Conservation (phyloP, 2,329 filamentous ascomycete species). For the Xylariales sp. region DNA sequence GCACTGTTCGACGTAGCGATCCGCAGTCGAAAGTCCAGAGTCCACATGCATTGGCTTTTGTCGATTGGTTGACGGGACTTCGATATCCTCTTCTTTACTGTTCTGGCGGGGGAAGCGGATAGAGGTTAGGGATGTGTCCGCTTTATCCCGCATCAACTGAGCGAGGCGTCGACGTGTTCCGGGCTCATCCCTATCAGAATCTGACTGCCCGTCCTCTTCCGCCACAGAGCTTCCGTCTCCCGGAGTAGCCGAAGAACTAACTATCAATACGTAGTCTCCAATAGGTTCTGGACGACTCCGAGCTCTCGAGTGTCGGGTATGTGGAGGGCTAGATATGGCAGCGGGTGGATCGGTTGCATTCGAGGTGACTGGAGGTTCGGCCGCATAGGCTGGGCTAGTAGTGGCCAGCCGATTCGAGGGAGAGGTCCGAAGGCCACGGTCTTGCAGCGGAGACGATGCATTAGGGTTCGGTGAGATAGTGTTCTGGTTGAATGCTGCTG, state of each 20-base stretch:
- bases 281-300: conserved; percentile 23
- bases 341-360: background rate
- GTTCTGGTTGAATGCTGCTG: conserved; percentile 37
- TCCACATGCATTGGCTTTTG: conserved; percentile 4
- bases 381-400: conserved; percentile 35
- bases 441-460: conserved; percentile 45
- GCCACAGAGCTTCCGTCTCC: conserved; percentile 11
- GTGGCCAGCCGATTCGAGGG: conserved; percentile 36
- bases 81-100: conserved; percentile 18
- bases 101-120: conserved; percentile 15
- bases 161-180: conserved; percentile 22
- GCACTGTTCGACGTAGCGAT: conserved; percentile 14
- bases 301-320: conserved; percentile 8
- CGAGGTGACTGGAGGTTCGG: background rate
- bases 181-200: conserved; percentile 19
- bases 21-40: conserved; percentile 10
- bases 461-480: conserved; percentile 43
- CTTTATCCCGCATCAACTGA: conserved; percentile 20
- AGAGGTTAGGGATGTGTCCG: conserved; percentile 21
- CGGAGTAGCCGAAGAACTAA: conserved; percentile 11
- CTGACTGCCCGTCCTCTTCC: conserved; percentile 18
- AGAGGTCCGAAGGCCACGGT: conserved; percentile 42
- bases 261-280: conserved; percentile 20
- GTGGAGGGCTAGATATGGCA: conserved; percentile 15
- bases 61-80: conserved; percentile 27